These are phyloP conservation scores for Isatis tinctoria DNA, from an alignment of 345 rosid genomes.

Conservation along the genomic window DNA sequence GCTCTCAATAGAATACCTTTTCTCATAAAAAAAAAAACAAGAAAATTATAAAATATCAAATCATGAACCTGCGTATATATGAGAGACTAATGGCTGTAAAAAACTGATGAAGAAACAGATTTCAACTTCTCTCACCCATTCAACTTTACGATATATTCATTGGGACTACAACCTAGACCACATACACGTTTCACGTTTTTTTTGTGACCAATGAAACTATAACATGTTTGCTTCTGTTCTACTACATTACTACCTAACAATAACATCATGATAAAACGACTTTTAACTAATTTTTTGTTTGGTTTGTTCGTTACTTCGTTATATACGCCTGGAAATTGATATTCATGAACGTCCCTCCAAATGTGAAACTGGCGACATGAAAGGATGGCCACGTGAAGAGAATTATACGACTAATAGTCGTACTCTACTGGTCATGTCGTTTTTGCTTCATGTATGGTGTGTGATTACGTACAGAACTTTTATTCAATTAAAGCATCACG, in stretches of 20 bases:
- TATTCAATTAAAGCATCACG: not conserved
- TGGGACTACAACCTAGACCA: not conserved
- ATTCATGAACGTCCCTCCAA: not conserved
- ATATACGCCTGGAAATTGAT: not conserved
- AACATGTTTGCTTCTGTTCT: not conserved
- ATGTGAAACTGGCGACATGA: not conserved
- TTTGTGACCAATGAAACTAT: not conserved
- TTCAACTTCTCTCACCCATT: too few relatives aligned
- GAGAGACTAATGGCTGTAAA: too few relatives aligned
- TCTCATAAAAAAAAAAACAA: too few relatives aligned
- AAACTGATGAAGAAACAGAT: too few relatives aligned
- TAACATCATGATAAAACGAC: not conserved
- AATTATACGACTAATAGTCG: not conserved
- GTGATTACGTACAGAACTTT: not conserved
- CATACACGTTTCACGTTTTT: not conserved
- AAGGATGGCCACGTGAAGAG: not conserved
- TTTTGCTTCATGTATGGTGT: slow-evolving; percentile 9
- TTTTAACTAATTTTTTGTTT: not conserved
- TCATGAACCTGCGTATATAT: too few relatives aligned
- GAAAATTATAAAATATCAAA: too few relatives aligned
- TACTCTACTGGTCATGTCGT: not conserved
- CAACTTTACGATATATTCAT: not conserved
- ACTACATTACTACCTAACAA: too few relatives aligned
- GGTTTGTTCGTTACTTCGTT: not conserved
- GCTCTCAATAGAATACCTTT: too few relatives aligned